These are phyloP conservation scores for Botrytis elliptica DNA, from an alignment of 2,329 filamentous ascomycete species.

Conservation along the genomic window DNA sequence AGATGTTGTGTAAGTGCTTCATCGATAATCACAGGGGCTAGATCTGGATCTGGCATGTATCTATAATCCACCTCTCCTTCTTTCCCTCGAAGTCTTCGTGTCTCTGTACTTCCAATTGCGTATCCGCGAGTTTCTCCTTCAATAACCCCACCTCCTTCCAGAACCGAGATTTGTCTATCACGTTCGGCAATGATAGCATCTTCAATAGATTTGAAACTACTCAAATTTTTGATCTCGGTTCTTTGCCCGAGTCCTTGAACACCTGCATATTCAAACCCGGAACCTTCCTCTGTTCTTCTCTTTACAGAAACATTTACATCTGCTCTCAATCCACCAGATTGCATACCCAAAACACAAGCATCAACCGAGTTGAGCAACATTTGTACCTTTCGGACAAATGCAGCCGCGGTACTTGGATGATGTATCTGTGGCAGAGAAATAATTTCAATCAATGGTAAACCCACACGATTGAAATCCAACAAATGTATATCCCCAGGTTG, in stretches of 20 bases:
- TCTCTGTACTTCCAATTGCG: slow-evolving; percentile 81
- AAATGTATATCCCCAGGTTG: slow-evolving; percentile 72
- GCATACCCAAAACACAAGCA: slow-evolving; percentile 89
- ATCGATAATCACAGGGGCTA: slow-evolving; percentile 75
- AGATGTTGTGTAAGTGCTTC: slow-evolving; percentile 67
- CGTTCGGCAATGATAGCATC: slow-evolving; percentile 91
- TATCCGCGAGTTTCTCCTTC: slow-evolving; percentile 90
- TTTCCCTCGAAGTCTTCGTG: slow-evolving; percentile 79
- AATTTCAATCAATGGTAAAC: slow-evolving; percentile 88
- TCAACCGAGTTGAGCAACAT: slow-evolving; percentile 74
- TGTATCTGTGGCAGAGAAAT: slow-evolving; percentile 90
- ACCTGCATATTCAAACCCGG: slow-evolving; percentile 53
- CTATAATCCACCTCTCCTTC: slow-evolving; percentile 97
- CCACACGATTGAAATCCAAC: slow-evolving; percentile 92
- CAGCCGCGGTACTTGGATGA: slow-evolving; percentile 80
- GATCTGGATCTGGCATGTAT: slow-evolving; percentile 96
- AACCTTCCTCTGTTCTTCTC: slow-evolving; percentile 43
- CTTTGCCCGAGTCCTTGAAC: slow-evolving; percentile 71
- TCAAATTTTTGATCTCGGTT: slow-evolving; percentile 97
- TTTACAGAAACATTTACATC: slow-evolving; percentile 94
- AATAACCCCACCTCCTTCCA: slow-evolving; percentile 72
- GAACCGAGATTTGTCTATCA: slow-evolving; percentile 77
- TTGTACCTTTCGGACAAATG: slow-evolving; percentile 87
- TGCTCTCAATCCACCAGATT: slow-evolving; percentile 82
- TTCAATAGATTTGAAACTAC: slow-evolving; percentile 91